Evolutionary conservation across 768 basidiomycete species (phyloP), one percentile per base, ranked within the genome.

Genomic region (Symmetrospora coprosmae): DNA sequence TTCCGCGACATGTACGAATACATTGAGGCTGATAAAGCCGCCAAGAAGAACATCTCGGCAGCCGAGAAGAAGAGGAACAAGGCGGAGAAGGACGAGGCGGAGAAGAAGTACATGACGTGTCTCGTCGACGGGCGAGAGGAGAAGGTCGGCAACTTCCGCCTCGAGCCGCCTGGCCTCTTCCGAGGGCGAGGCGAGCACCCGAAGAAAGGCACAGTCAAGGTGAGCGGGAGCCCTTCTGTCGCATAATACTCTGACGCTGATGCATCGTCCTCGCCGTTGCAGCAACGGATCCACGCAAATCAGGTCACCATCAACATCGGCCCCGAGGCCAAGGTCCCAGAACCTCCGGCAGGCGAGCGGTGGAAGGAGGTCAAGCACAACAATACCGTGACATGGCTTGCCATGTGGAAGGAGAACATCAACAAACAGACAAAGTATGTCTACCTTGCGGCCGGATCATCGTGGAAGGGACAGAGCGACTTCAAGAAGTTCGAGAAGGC

Each of bases 321-420:
- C 19, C 76, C 83, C 67, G 79, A 78, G 46, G 78, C 78, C 0
- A 79, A 82, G 1, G 74, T 85, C 28, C 94, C 94, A 1, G 73
- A 79, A n/a, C 88, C 94, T 3, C 96, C 94, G 65, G 82, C 85
- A 70, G 83, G 89, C 19, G 92, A 94, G 41, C 79, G 81, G 40
- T 99, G 94, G 94, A 89, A 86, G 71, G 77, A 78, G 2, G 76
- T 94, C 21, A 78, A 81, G 11, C 87, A 97, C 70, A 91, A 97
- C 70, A 84, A 91, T 66, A 96, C 89, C 2, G 94, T 97, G n/a
- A 97, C 94, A 13, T 99, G 94, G 94, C 78, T 99, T 47, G 94
- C 94, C 4, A 91, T 86, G 58, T 99, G 94, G 94, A 90, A 89
- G 45, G 94, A 97, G 73, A 99, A 99, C 70, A 82, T 97, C 74